Evolutionary conservation across 768 basidiomycete species (phyloP).

Genomic region (Pseudohyphozyma bogoriensis): DNA sequence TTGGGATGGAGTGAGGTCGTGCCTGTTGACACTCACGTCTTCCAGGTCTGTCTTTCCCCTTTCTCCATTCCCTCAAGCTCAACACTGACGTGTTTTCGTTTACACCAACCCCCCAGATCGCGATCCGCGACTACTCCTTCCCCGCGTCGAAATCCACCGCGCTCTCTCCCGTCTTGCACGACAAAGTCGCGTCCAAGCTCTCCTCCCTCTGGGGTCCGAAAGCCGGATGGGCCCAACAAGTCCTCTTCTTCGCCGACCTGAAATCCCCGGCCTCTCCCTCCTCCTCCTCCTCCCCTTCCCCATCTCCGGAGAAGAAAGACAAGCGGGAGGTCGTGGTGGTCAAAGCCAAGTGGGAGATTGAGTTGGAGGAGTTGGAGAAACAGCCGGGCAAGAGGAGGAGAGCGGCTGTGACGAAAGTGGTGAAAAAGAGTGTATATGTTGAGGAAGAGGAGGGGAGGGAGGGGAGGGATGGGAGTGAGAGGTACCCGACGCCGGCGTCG

Average conservation of each 20-base stretch:
- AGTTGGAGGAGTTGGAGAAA: conserved; percentile 18
- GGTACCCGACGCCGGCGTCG: neutral
- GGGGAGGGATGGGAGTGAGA: neutral
- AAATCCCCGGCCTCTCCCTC: neutral
- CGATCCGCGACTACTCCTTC: conserved; percentile 33
- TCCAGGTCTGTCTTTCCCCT: conserved; percentile 58
- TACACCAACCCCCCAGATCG: too few species aligned
- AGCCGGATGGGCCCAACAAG: conserved; percentile 76
- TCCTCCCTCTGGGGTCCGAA: conserved; percentile 63
- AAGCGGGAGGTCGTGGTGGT: conserved; percentile 1
- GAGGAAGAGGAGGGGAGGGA: neutral
- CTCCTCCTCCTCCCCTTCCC: neutral
- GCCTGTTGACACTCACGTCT: conserved; percentile 92
- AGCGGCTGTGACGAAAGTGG: neutral
- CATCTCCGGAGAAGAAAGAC: neutral
- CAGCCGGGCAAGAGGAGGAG: conserved; percentile 14
- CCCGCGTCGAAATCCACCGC: conserved; percentile 43
- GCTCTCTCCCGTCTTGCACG: conserved; percentile 70
- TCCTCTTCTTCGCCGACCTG: conserved; percentile 32
- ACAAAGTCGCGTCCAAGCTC: conserved; percentile 56
- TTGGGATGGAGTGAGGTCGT: conserved; percentile 61
- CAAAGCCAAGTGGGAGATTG: conserved; percentile 24
- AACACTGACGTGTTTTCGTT: neutral
- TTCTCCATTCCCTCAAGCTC: neutral
- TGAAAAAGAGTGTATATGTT: neutral